A percentile compares a stretch with the other conserved stretches of the same genome.
Conservation (phyloP, 306 rosid genomes). For the barrel medic (Medicago truncatula) region MtrunA17r5.0-ANR NC_053047.1:11040001-11040500, state of each 20-base stretch:
- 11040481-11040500: no score
- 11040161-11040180: background rate
- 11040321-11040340: conserved; percentile 71
- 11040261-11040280: conserved; percentile 41
- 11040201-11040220: conserved; percentile 25
- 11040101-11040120: conserved; percentile 95
- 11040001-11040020: background rate
- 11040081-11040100: conserved; percentile 78
- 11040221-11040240: conserved; percentile 30
- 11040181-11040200: background rate
- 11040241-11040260: conserved; percentile 31
- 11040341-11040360: conserved; percentile 84
- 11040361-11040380: conserved; percentile 18
- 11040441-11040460: no score
- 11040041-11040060: conserved; percentile 92
- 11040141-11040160: conserved; percentile 63
- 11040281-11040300: conserved; percentile 81
- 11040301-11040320: conserved; percentile 66
- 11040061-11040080: conserved; percentile 76
- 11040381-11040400: background rate
- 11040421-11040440: no score
- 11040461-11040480: no score
- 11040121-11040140: conserved; percentile 81
- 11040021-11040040: conserved; percentile 44
- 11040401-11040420: no score